Conservation (phyloP, 768 basidiomycete genomes). For the Mycena epipterygia region DNA sequence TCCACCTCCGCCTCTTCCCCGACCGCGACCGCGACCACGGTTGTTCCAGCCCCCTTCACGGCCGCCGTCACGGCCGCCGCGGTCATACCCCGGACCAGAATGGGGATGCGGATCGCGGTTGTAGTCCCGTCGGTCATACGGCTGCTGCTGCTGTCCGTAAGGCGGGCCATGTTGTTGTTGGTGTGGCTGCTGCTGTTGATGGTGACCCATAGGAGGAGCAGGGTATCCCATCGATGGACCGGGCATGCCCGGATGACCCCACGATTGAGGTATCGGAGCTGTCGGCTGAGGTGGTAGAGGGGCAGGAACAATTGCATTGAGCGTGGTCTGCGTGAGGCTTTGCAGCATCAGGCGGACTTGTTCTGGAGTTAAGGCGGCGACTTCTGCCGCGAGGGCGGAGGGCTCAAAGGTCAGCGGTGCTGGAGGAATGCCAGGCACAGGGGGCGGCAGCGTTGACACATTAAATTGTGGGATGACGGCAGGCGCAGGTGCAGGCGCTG, state of each 20-base stretch:
- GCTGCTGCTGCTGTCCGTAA: slow-evolving; percentile 43
- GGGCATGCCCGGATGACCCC: neutral
- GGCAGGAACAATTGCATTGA: slow-evolving; percentile 43
- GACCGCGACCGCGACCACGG: slow-evolving; percentile 51
- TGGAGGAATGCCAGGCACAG: slow-evolving; percentile 28
- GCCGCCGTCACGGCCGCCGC: slow-evolving; percentile 48
- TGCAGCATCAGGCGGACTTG: slow-evolving; percentile 80
- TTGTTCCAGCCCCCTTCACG: slow-evolving; percentile 38
- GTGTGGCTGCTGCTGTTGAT: slow-evolving; percentile 11
- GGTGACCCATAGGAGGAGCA: slow-evolving; percentile 8
- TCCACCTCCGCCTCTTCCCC: slow-evolving; percentile 46
- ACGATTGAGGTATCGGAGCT: neutral
- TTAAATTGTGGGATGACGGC: slow-evolving; percentile 36
- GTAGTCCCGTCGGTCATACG: slow-evolving; percentile 42
- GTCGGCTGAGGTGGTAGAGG: neutral
- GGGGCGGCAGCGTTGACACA: slow-evolving; percentile 37
- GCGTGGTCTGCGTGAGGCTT: slow-evolving; percentile 62
- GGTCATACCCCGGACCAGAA: slow-evolving; percentile 45
- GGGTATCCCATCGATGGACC: slow-evolving; percentile 39
- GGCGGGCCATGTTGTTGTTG: slow-evolving; percentile 38
- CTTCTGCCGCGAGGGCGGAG: slow-evolving; percentile 74
- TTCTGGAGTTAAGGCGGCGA: slow-evolving; percentile 81
- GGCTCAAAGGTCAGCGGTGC: slow-evolving; percentile 56
- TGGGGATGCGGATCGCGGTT: slow-evolving; percentile 25
- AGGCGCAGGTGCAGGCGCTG: slow-evolving; percentile 24